Conservation (phyloP, 1,284 basidiomycete genomes). For the Heterobasidion occidentale region DNA sequence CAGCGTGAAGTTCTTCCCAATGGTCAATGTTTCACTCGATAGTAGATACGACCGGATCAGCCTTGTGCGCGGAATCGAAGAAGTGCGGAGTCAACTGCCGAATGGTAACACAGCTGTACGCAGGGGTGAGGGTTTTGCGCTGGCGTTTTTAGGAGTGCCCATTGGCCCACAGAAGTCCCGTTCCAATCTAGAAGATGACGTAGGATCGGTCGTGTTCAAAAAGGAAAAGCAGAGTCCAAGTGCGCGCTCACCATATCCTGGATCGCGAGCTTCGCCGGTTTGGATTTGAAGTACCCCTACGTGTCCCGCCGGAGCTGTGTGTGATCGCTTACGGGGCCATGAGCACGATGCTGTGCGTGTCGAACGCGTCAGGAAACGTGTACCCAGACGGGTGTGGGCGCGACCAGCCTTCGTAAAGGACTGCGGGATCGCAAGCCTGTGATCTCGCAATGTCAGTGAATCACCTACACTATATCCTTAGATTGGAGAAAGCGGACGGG, state of each 20-base stretch:
- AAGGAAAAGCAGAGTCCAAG: not conserved
- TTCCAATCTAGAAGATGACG: not conserved
- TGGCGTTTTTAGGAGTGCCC: slow-evolving; percentile 21
- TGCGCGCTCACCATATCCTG: not conserved
- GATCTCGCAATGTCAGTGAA: too few species aligned
- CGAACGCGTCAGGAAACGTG: not conserved
- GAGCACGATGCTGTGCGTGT: not conserved
- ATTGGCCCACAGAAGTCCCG: not conserved
- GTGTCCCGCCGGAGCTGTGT: not conserved
- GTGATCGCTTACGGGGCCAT: not conserved
- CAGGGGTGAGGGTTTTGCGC: slow-evolving; percentile 30
- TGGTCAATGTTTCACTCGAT: not conserved
- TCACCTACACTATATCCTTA: too few species aligned
- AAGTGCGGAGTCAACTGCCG: slow-evolving; percentile 27
- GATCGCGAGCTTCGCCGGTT: not conserved
- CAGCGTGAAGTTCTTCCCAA: slow-evolving; percentile 31
- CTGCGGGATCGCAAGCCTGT: not conserved
- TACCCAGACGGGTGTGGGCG: not conserved
- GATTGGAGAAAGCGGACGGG: too few species aligned
- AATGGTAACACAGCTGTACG: slow-evolving; percentile 33
- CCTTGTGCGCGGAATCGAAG: slow-evolving; percentile 43
- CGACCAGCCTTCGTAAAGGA: not conserved
- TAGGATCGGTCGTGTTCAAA: not conserved
- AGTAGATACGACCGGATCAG: slow-evolving; percentile 9
- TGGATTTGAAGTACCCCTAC: not conserved